Percentiles rank a stretch among this genome's conserved stretches.
Evolutionary conservation across 179 eudicot genomes (phyloP).

Genomic region (Patellifolia procumbens): DNA sequence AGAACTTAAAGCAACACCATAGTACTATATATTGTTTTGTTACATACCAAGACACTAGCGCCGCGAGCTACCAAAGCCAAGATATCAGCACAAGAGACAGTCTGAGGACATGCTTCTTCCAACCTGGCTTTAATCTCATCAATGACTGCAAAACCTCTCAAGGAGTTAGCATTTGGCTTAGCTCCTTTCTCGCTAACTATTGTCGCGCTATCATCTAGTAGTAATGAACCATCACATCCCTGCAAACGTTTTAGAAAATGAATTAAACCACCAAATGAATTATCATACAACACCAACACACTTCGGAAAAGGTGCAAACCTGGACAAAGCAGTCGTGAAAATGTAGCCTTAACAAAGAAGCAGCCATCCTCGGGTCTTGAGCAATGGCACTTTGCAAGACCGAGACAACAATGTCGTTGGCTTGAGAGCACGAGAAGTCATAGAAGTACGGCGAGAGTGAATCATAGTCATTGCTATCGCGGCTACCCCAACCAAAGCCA

Average conservation of each 20-base stretch:
- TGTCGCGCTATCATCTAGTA: slow-evolving; percentile 59
- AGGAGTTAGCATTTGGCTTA: slow-evolving; percentile 67
- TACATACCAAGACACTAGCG: slow-evolving; percentile 69
- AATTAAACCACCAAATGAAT: background rate
- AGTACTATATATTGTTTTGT: too few species aligned
- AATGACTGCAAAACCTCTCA: slow-evolving; percentile 79
- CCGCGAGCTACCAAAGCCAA: slow-evolving; percentile 85
- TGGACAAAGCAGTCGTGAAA: slow-evolving; percentile 95
- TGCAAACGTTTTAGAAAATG: slow-evolving; percentile 20
- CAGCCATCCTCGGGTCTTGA: slow-evolving; percentile 76
- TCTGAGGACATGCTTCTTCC: slow-evolving; percentile 75
- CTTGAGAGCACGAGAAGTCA: slow-evolving; percentile 75
- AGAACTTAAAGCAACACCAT: too few species aligned
- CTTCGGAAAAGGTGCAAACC: slow-evolving; percentile 41
- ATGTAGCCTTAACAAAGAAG: slow-evolving; percentile 90
- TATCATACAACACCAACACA: background rate
- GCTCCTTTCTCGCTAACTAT: slow-evolving; percentile 70
- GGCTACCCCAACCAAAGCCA: slow-evolving; percentile 40
- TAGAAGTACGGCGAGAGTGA: slow-evolving; percentile 61
- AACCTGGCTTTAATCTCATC: slow-evolving; percentile 77
- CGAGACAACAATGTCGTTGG: slow-evolving; percentile 68
- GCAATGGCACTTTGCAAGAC: slow-evolving; percentile 63
- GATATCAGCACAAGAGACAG: slow-evolving; percentile 92
- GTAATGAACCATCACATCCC: slow-evolving; percentile 92
- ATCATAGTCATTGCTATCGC: slow-evolving; percentile 26